Percentiles rank a stretch among this genome's conserved stretches.
Evolutionary conservation across 306 rosid species (phyloP).

Genomic region (Myrica gale): DNA sequence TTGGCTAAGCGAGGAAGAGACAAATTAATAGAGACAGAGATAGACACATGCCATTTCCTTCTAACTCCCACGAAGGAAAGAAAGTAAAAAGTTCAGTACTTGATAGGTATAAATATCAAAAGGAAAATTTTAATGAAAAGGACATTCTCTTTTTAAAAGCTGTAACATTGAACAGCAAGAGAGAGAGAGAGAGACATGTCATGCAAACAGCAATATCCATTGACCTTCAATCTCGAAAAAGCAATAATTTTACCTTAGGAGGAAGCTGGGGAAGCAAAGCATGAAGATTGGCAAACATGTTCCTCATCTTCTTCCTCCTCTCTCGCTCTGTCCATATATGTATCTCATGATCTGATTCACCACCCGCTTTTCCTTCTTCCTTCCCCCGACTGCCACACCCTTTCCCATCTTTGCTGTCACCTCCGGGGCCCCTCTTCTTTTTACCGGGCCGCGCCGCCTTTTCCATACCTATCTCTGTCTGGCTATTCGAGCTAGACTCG

Average conservation of each 20-base stretch:
- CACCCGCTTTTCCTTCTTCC: conserved; percentile 9
- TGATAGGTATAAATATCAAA: background rate
- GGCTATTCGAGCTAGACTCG: background rate
- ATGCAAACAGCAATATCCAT: background rate
- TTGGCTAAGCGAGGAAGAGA: background rate
- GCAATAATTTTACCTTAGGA: conserved; percentile 53
- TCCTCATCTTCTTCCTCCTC: conserved; percentile 84
- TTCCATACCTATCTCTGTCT: background rate
- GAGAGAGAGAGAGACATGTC: background rate
- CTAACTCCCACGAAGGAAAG: background rate
- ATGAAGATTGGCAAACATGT: conserved; percentile 71
- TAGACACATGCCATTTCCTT: background rate
- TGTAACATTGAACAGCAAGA: background rate
- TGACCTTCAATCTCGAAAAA: background rate
- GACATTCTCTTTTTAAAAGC: background rate
- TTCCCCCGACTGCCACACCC: background rate
- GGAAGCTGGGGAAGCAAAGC: conserved; percentile 76
- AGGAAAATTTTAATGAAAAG: background rate
- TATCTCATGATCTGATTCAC: conserved; percentile 44
- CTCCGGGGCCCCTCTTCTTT: conserved; percentile 18
- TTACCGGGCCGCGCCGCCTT: background rate
- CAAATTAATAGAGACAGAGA: background rate
- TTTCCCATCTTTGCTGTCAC: conserved; percentile 1
- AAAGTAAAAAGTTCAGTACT: background rate
- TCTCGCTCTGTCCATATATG: conserved; percentile 80